A percentile compares a stretch with the other conserved stretches of the same genome.
Conservation (phyloP, 2,329 filamentous ascomycete genomes). For the Aspergillus sp. region DNA sequence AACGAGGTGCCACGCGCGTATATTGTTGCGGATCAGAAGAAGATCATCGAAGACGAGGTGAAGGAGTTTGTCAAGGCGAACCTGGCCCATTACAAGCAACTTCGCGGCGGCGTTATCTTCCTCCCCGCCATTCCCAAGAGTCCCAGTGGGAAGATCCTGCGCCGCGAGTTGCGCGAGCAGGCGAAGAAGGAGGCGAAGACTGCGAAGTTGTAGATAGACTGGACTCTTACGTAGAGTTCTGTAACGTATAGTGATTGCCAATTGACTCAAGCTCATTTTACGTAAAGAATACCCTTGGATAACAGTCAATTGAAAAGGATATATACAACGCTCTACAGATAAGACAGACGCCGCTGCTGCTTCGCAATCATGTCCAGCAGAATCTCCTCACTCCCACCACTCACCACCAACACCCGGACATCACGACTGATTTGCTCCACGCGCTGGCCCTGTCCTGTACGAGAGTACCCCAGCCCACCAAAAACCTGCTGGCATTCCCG, state of each 20-base stretch:
- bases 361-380: constrained; percentile 11
- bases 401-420: constrained; percentile 7
- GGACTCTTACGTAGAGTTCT: constrained; percentile 8
- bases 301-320: too few relatives aligned
- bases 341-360: constrained; percentile 4
- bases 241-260: background rate
- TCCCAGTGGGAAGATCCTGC: constrained; percentile 33
- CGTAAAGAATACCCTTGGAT: background rate
- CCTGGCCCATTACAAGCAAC: constrained; percentile 44
- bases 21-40: constrained; percentile 31
- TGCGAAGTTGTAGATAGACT: constrained; percentile 7
- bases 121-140: constrained; percentile 31
- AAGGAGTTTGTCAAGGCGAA: constrained; percentile 34
- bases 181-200: constrained; percentile 37
- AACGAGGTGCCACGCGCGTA: constrained; percentile 43
- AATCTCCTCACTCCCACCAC: constrained; percentile 12
- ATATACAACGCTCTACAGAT: background rate
- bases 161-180: constrained; percentile 42
- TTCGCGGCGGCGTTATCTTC: constrained; percentile 44
- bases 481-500: background rate
- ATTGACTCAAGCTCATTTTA: background rate
- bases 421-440: constrained; percentile 15
- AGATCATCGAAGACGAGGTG: constrained; percentile 37
- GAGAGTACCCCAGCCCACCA: background rate
- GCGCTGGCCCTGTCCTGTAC: constrained; percentile 13